phyloP scores from a whole-genome alignment of 2,329 filamentous ascomycete species.

The Dactylellina drechsleri region DNA sequence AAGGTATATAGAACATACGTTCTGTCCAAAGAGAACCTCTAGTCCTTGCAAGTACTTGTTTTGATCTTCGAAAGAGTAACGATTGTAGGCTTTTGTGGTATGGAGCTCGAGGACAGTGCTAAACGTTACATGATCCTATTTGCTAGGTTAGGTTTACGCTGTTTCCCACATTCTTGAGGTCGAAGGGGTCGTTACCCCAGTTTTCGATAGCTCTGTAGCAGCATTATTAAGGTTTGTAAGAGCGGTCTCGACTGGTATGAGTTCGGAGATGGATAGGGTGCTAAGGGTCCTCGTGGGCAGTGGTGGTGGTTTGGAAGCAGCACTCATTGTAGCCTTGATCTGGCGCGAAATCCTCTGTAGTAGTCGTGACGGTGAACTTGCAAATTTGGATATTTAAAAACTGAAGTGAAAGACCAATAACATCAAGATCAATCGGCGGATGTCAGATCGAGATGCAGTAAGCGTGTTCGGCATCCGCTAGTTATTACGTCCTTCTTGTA shows the following conservation, averaged over 20 bases:
- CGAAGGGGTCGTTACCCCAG: constrained; percentile 12
- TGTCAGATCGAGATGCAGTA: too few species aligned
- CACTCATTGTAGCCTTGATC: constrained; percentile 37
- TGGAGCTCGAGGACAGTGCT: constrained; percentile 47
- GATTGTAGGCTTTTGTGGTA: constrained; percentile 44
- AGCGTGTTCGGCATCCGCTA: background rate
- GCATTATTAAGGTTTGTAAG: constrained; percentile 38
- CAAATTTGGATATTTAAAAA: too few species aligned
- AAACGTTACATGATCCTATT: constrained; percentile 45
- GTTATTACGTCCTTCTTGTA: background rate
- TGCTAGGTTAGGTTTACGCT: background rate
- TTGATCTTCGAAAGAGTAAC: constrained; percentile 49
- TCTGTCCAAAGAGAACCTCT: constrained; percentile 44
- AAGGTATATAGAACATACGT: constrained; percentile 33
- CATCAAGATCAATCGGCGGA: too few species aligned
- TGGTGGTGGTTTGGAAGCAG: constrained; percentile 40
- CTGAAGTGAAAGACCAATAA: too few species aligned
- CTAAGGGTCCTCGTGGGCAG: constrained; percentile 45
- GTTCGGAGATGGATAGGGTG: constrained; percentile 34
- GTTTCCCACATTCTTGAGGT: background rate
- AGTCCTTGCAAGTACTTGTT: constrained; percentile 38
- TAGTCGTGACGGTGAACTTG: too few species aligned
- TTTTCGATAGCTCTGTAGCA: constrained; percentile 34
- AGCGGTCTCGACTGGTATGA: constrained; percentile 37
- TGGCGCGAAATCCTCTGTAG: background rate